These are phyloP conservation scores for Blepharisma undulans DNA, from an alignment of 169 alveolate genomes.

Conservation along the genomic window DNA sequence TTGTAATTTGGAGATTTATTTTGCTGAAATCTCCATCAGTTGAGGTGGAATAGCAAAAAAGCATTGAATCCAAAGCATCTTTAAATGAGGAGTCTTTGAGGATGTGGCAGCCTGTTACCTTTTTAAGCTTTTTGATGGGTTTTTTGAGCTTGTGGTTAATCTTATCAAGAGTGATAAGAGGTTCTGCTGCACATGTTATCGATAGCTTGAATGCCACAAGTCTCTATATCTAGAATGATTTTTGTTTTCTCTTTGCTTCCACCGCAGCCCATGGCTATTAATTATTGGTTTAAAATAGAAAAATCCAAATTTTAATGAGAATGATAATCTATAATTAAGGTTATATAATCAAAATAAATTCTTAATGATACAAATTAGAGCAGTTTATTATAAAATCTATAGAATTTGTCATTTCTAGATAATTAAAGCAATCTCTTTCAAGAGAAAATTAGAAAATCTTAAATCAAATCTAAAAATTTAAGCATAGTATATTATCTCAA, in stretches of 20 bases:
- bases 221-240: neutral
- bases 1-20: neutral
- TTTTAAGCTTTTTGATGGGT: neutral
- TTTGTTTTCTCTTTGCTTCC: neutral
- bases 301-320: neutral
- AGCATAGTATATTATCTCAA: no score
- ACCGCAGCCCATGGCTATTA: neutral
- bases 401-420: no score
- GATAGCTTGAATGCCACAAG: neutral
- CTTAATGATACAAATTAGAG: no score
- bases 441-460: no score
- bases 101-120: neutral
- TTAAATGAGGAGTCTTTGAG: neutral
- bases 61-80: neutral
- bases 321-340: neutral
- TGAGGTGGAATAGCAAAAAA: neutral
- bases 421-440: no score
- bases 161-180: neutral
- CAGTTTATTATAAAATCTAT: no score
- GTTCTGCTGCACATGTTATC: neutral
- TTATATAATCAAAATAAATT: no score
- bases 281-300: neutral
- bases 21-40: conserved; percentile 12
- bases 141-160: neutral
- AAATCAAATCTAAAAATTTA: no score